These are phyloP conservation scores for Boletus coccyginus DNA, from an alignment of 768 basidiomycete species.

Conservation along the genomic window DNA sequence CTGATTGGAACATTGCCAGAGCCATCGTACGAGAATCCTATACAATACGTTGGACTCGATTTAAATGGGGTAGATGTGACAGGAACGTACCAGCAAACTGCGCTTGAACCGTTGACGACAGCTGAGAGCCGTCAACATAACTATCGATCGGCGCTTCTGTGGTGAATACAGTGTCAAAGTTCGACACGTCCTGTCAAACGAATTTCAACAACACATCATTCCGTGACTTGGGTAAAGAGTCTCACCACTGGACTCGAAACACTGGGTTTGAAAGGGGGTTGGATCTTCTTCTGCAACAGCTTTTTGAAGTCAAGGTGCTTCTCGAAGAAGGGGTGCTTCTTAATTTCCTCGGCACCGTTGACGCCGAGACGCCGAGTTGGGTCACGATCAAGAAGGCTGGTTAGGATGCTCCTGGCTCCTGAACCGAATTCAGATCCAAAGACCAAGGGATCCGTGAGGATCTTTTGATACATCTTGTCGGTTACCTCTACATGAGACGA, in stretches of 20 bases:
- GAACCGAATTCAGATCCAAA: conserved; percentile 86
- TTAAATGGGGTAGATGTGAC: neutral
- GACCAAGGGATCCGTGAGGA: conserved; percentile 85
- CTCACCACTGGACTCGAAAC: conserved; percentile 77
- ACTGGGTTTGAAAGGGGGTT: conserved; percentile 97
- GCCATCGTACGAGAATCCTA: conserved; percentile 83
- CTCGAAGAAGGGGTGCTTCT: conserved; percentile 89
- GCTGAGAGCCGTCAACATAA: conserved; percentile 89
- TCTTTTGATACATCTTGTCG: conserved; percentile 95
- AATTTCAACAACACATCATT: neutral
- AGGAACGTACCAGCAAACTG: conserved; percentile 74
- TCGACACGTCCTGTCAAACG: conserved; percentile 66
- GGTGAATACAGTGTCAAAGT: conserved; percentile 90
- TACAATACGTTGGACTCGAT: neutral
- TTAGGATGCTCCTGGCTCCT: conserved; percentile 84
- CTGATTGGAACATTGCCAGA: conserved; percentile 51
- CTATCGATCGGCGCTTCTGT: conserved; percentile 91
- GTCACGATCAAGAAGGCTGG: conserved; percentile 83
- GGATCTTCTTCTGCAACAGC: conserved; percentile 87
- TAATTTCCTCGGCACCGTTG: conserved; percentile 94
- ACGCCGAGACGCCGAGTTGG: conserved; percentile 84
- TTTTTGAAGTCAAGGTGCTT: conserved; percentile 88
- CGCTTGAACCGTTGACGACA: conserved; percentile 91
- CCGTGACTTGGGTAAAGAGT: neutral
- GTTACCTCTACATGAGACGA: conserved; percentile 63